Evolutionary conservation across 1,284 basidiomycete genomes (phyloP).

Genomic region (Puccinia horiana): DNA sequence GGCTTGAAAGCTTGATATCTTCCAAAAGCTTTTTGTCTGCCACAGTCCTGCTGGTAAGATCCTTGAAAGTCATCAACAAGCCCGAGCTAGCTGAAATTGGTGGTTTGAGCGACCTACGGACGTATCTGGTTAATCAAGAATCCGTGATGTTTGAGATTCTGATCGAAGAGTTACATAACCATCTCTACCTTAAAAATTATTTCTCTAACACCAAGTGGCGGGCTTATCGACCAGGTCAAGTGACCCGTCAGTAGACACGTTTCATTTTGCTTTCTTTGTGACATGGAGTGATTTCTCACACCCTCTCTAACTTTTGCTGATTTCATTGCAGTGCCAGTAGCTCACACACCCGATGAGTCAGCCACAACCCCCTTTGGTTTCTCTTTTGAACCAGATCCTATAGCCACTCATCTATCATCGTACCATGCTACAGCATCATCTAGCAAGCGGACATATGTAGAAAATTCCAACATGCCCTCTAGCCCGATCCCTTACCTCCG

Average conservation of each 20-base stretch:
- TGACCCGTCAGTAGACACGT: constrained; percentile 65
- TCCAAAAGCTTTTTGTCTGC: constrained; percentile 92
- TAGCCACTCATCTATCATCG: constrained; percentile 31
- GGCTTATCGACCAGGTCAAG: constrained; percentile 77
- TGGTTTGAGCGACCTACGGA: constrained; percentile 81
- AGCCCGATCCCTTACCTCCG: constrained; percentile 50
- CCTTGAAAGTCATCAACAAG: constrained; percentile 86
- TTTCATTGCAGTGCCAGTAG: constrained; percentile 58
- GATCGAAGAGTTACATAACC: constrained; percentile 92
- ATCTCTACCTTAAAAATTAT: constrained; percentile 95
- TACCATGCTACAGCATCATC: constrained; percentile 40
- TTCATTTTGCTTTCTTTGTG: background rate
- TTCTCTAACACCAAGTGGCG: constrained; percentile 94
- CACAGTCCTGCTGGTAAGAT: constrained; percentile 80
- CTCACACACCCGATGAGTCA: constrained; percentile 54
- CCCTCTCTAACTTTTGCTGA: constrained; percentile 24
- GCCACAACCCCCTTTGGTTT: constrained; percentile 37
- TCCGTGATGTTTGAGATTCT: constrained; percentile 84
- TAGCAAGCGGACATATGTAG: background rate
- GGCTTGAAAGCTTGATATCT: constrained; percentile 87
- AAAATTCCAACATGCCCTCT: background rate
- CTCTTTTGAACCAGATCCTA: constrained; percentile 25
- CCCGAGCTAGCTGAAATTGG: constrained; percentile 92
- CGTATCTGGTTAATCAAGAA: constrained; percentile 85
- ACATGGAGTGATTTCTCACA: constrained; percentile 16